Conservation (phyloP, 495 filamentous ascomycete genomes). For the Lophium mytilinum region DNA sequence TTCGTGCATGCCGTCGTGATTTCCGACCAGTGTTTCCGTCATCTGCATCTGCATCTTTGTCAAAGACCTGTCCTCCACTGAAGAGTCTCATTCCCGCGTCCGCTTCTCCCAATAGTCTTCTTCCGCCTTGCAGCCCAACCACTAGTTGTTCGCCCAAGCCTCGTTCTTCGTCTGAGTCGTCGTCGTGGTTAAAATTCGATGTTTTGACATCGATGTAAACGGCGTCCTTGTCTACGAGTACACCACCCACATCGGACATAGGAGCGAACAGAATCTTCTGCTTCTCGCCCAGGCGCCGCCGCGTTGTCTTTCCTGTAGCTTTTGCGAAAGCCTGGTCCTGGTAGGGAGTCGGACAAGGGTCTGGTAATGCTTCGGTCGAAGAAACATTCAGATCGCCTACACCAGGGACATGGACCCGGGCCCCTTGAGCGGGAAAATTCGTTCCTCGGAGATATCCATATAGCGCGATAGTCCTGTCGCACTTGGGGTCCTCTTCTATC, state of each 20-base stretch:
- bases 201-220: slow-evolving; percentile 73
- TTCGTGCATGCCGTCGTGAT: slow-evolving; percentile 55
- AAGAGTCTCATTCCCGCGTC: slow-evolving; percentile 79
- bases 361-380: slow-evolving; percentile 75
- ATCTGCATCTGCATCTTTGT: slow-evolving; percentile 48
- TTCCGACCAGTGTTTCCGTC: slow-evolving; percentile 56
- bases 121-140: slow-evolving; percentile 76
- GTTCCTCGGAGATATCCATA: slow-evolving; percentile 95
- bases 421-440: slow-evolving; percentile 82
- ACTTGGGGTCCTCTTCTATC: slow-evolving; percentile 78
- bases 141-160: slow-evolving; percentile 92
- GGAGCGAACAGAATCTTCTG: slow-evolving; percentile 93
- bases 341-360: slow-evolving; percentile 89
- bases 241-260: slow-evolving; percentile 94
- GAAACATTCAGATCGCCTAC: slow-evolving; percentile 88
- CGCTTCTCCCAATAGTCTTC: slow-evolving; percentile 71
- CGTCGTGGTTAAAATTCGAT: slow-evolving; percentile 66
- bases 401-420: slow-evolving; percentile 84
- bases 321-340: slow-evolving; percentile 81
- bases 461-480: slow-evolving; percentile 80
- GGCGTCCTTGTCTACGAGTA: slow-evolving; percentile 73
- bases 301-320: slow-evolving; percentile 64
- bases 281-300: slow-evolving; percentile 80
- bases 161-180: slow-evolving; percentile 54
- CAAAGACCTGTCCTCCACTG: slow-evolving; percentile 61